Conservation (phyloP, 495 filamentous ascomycete genomes). For the Acidomyces sp. region DNA sequence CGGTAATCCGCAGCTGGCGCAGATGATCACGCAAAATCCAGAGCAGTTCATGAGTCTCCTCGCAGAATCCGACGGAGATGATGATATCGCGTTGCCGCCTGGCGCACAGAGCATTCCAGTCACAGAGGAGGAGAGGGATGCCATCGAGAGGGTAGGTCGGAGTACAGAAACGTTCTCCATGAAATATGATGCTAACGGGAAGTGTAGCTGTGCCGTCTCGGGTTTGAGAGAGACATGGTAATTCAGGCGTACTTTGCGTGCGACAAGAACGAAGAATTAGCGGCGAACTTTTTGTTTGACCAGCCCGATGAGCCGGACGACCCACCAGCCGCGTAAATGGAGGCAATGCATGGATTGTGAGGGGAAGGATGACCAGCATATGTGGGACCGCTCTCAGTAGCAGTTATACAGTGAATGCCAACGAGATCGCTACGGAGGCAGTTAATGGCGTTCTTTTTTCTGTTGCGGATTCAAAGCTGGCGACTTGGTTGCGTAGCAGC, state of each 20-base stretch:
- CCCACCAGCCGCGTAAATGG: conserved; percentile 13
- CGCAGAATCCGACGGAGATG: conserved; percentile 61
- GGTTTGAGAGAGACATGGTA: conserved; percentile 82
- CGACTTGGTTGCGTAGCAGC: too few relatives aligned
- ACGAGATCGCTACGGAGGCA: too few relatives aligned
- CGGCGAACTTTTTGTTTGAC: conserved; percentile 95
- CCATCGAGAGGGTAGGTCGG: conserved; percentile 78
- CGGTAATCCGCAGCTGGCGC: conserved; percentile 86
- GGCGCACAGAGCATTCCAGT: conserved; percentile 81
- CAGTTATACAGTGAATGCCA: too few relatives aligned
- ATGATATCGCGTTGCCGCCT: conserved; percentile 64
- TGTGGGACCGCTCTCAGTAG: too few relatives aligned
- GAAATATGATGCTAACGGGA: conserved; percentile 25
- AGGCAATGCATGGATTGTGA: too few relatives aligned
- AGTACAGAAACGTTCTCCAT: background rate
- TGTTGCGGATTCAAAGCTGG: too few relatives aligned
- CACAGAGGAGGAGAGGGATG: conserved; percentile 89
- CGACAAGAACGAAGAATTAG: conserved; percentile 97
- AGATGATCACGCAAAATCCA: conserved; percentile 76
- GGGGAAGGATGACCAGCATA: too few relatives aligned
- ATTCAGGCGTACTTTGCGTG: conserved; percentile 99
- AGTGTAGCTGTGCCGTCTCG: conserved; percentile 67
- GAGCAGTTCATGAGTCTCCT: conserved; percentile 84
- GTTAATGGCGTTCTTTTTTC: too few relatives aligned
- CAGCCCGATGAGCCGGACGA: conserved; percentile 82